These are phyloP conservation scores for Euphorbia tirucalli DNA, from an alignment of 345 rosid species.

Conservation along the genomic window DNA sequence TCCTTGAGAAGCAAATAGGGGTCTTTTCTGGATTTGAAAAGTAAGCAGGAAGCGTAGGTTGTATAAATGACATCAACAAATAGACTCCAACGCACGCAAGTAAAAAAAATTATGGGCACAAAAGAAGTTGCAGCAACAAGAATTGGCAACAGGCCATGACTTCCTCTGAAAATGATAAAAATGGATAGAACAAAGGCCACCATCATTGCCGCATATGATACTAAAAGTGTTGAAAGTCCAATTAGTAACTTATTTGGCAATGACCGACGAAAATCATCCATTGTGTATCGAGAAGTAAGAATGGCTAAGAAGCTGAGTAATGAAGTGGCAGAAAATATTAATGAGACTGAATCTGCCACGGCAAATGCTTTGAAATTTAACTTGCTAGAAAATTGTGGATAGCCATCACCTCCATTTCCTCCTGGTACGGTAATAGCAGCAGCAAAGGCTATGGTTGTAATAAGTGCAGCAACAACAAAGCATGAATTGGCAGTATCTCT, in stretches of 20 bases:
- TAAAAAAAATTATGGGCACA: not conserved
- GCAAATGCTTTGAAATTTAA: constrained; percentile 7
- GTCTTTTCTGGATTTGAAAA: not conserved
- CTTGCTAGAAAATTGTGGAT: not conserved
- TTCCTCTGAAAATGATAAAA: not conserved
- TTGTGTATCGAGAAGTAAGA: not conserved
- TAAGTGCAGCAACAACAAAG: constrained; percentile 8
- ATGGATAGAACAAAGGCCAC: not conserved
- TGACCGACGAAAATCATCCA: not conserved
- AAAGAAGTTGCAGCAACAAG: not conserved
- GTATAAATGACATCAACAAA: not conserved
- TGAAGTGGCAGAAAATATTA: not conserved
- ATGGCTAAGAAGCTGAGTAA: not conserved
- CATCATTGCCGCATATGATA: not conserved
- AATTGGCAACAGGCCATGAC: not conserved
- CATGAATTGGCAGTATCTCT: constrained; percentile 13
- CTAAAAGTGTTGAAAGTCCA: not conserved
- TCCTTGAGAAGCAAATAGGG: not conserved
- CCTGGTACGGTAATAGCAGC: constrained; percentile 19
- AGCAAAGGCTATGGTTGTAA: constrained; percentile 11
- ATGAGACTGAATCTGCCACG: not conserved
- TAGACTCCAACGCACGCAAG: not conserved
- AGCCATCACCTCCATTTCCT: constrained; percentile 2
- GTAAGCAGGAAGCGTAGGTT: not conserved
- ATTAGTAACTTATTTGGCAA: not conserved